phyloP scores from a whole-genome alignment of 176 grass and related monocot genomes.

The Rhipidocladum racemiflorum region DNA sequence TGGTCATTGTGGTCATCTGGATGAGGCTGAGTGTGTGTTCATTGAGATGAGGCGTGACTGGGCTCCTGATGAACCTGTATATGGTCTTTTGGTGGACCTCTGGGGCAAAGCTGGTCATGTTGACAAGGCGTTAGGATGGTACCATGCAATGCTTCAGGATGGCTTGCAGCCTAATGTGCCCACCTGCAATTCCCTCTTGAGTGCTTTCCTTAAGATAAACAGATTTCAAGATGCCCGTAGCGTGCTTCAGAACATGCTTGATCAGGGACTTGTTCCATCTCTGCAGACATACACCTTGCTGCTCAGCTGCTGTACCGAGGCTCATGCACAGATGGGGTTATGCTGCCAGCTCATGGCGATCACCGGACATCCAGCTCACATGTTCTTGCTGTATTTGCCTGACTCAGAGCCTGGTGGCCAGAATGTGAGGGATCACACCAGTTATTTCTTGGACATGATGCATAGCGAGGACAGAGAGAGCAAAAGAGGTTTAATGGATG shows the following conservation, averaged over 20 bases:
- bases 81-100: conserved; percentile 87
- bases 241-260: conserved; percentile 77
- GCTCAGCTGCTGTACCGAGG: conserved; percentile 76
- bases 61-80: conserved; percentile 90
- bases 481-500: conserved; percentile 87
- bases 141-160: conserved; percentile 77
- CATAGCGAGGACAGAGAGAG: conserved; percentile 94
- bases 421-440: conserved; percentile 65
- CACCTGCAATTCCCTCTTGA: conserved; percentile 84
- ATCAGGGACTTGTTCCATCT: conserved; percentile 71
- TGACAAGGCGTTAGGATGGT: conserved; percentile 77
- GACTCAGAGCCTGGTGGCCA: conserved; percentile 76
- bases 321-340: conserved; percentile 46
- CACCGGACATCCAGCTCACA: conserved; percentile 84
- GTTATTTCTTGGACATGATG: conserved; percentile 82
- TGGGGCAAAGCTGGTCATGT: conserved; percentile 95
- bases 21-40: conserved; percentile 82
- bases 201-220: conserved; percentile 72
- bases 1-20: conserved; percentile 73
- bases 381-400: conserved; percentile 78
- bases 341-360: conserved; percentile 84
- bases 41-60: conserved; percentile 83
- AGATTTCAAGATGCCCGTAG: conserved; percentile 69
- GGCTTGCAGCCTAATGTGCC: conserved; percentile 87
- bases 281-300: conserved; percentile 90